A percentile compares a stretch with the other conserved stretches of the same genome.
phyloP scores from a whole-genome alignment of 768 basidiomycete genomes.

The Pleurotus pulmonarius region DNA sequence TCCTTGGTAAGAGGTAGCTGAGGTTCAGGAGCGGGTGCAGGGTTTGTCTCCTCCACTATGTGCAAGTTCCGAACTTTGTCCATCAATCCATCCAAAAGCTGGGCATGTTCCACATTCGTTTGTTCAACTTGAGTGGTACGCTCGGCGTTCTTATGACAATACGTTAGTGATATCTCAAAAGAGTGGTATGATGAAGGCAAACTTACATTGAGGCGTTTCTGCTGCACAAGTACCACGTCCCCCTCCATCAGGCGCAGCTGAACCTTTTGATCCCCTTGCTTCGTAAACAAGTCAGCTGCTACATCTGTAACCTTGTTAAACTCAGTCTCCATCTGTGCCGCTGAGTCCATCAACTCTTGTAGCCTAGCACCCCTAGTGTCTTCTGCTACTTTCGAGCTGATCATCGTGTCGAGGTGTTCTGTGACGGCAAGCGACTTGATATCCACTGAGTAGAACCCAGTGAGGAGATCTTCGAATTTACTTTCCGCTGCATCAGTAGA shows the following conservation, averaged over 20 bases:
- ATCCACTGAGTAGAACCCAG: background rate
- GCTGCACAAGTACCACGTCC: background rate
- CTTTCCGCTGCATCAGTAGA: too few species aligned
- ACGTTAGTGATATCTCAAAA: background rate
- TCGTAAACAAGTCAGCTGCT: background rate
- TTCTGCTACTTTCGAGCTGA: background rate
- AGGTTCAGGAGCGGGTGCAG: background rate
- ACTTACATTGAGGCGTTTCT: background rate
- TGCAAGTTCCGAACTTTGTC: background rate
- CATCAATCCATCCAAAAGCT: background rate
- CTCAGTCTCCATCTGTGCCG: background rate
- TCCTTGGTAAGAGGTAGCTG: background rate
- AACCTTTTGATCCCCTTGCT: background rate
- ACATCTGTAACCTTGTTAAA: background rate
- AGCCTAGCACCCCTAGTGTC: background rate
- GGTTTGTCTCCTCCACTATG: background rate
- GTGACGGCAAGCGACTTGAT: background rate
- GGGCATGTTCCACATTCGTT: background rate
- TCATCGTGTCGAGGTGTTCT: background rate
- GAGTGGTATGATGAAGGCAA: background rate
- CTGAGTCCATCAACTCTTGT: background rate
- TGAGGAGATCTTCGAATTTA: background rate
- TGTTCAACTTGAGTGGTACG: background rate
- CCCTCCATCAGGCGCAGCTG: background rate
- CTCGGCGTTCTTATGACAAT: background rate